These are phyloP conservation scores for Candida gigantensis DNA, from an alignment of 1,139 yeast species.

Conservation along the genomic window DNA sequence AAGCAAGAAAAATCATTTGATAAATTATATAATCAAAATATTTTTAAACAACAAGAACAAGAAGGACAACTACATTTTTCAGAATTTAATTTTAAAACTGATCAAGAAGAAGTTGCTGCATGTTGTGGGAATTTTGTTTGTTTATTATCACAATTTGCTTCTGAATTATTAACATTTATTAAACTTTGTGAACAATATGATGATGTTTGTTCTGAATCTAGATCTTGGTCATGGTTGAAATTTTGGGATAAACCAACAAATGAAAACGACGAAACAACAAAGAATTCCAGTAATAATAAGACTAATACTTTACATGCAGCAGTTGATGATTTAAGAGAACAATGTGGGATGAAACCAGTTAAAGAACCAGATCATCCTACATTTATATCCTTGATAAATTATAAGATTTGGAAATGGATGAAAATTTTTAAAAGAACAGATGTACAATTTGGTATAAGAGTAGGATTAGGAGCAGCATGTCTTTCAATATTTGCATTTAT, in stretches of 20 bases:
- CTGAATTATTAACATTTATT: constrained; percentile 54
- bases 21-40: constrained; percentile 58
- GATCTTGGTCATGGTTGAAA: constrained; percentile 55
- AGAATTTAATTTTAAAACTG: constrained; percentile 50
- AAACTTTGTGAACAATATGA: constrained; percentile 47
- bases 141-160: constrained; percentile 61
- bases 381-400: constrained; percentile 15
- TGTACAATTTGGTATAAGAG: constrained; percentile 76
- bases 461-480: constrained; percentile 73
- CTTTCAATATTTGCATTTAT: constrained; percentile 70
- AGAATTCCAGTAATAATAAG: no score
- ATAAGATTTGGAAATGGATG: constrained; percentile 32
- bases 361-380: constrained; percentile 8
- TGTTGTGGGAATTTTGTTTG: constrained; percentile 80
- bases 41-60: constrained; percentile 44
- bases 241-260: constrained; percentile 49
- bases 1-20: constrained; percentile 61
- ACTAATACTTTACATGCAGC: constrained; percentile 42
- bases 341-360: constrained; percentile 20
- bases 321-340: constrained; percentile 33
- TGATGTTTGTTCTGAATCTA: constrained; percentile 21
- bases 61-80: no score
- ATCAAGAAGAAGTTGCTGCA: constrained; percentile 81
- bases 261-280: neutral
- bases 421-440: constrained; percentile 56